Evolutionary conservation across 2,329 filamentous ascomycete genomes (phyloP).

Genomic region (Arthroderma sp.): DNA sequence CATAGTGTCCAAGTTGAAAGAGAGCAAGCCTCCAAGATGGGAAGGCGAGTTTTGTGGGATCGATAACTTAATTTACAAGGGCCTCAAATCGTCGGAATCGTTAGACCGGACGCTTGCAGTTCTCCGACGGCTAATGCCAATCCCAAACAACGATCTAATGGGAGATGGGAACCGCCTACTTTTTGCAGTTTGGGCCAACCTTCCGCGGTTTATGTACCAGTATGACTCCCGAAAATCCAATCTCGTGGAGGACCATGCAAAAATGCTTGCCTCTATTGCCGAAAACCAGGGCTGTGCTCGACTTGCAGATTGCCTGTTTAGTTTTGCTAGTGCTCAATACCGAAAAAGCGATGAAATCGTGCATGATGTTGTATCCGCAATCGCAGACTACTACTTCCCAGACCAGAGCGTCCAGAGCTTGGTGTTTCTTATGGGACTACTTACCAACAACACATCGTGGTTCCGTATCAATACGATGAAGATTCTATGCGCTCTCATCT

Average conservation of each 20-base stretch:
- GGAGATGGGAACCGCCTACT: slow-evolving; percentile 72
- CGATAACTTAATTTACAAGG: slow-evolving; percentile 78
- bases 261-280: slow-evolving; percentile 57
- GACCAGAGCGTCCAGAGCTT: slow-evolving; percentile 71
- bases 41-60: slow-evolving; percentile 79
- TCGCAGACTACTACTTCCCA: slow-evolving; percentile 69
- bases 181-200: slow-evolving; percentile 79
- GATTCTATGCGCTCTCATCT: slow-evolving; percentile 70
- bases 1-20: slow-evolving; percentile 57
- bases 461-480: slow-evolving; percentile 90
- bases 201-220: slow-evolving; percentile 69
- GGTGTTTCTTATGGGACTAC: slow-evolving; percentile 76
- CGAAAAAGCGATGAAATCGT: slow-evolving; percentile 63
- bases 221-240: slow-evolving; percentile 53
- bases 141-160: slow-evolving; percentile 68
- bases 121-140: slow-evolving; percentile 61
- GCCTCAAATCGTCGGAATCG: slow-evolving; percentile 72
- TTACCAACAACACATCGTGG: slow-evolving; percentile 81
- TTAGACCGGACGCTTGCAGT: slow-evolving; percentile 64
- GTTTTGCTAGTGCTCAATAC: slow-evolving; percentile 56
- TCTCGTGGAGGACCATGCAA: slow-evolving; percentile 49
- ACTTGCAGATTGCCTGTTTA: slow-evolving; percentile 56
- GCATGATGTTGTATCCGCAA: slow-evolving; percentile 55
- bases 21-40: slow-evolving; percentile 75
- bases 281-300: slow-evolving; percentile 56